Evolutionary conservation across 352 stramenopile genomes (phyloP).

Genomic region (Saprolegnia parasitica): DNA sequence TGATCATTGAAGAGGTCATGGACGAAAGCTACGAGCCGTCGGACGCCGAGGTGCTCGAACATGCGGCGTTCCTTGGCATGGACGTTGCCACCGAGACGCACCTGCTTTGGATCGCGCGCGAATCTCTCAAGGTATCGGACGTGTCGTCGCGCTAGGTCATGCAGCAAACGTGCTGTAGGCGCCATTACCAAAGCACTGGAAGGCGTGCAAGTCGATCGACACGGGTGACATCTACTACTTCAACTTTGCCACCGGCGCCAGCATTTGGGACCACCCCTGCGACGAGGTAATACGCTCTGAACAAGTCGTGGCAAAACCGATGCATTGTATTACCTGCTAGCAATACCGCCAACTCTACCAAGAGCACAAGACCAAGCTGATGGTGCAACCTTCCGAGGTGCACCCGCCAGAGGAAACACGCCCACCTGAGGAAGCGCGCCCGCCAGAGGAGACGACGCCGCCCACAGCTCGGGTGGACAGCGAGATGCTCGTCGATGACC

Average conservation of each 20-base stretch:
- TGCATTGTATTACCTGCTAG: no score
- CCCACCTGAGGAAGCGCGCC: no score
- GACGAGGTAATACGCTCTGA: slow-evolving; percentile 61
- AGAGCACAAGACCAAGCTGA: no score
- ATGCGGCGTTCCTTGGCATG: slow-evolving; percentile 95
- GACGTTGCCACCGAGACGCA: slow-evolving; percentile 87
- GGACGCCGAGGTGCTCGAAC: slow-evolving; percentile 89
- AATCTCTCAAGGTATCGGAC: slow-evolving; percentile 72
- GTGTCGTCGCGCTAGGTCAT: no score
- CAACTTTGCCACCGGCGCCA: slow-evolving; percentile 90
- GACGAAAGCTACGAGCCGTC: slow-evolving; percentile 92
- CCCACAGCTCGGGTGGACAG: no score
- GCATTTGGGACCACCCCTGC: slow-evolving; percentile 93
- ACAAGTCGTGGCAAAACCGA: no score
- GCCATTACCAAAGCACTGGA: slow-evolving; percentile 89
- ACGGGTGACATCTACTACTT: slow-evolving; percentile 97
- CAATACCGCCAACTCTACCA: no score
- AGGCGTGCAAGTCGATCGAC: slow-evolving; percentile 93
- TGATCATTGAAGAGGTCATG: slow-evolving; percentile 92
- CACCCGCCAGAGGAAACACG: no score
- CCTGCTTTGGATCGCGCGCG: slow-evolving; percentile 92
- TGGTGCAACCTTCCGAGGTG: no score
- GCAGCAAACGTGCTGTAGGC: no score
- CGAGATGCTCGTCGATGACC: no score
- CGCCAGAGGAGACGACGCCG: no score